Conservation (phyloP, 1,284 basidiomycete genomes). For the Chalciporus piperatoides region DNA sequence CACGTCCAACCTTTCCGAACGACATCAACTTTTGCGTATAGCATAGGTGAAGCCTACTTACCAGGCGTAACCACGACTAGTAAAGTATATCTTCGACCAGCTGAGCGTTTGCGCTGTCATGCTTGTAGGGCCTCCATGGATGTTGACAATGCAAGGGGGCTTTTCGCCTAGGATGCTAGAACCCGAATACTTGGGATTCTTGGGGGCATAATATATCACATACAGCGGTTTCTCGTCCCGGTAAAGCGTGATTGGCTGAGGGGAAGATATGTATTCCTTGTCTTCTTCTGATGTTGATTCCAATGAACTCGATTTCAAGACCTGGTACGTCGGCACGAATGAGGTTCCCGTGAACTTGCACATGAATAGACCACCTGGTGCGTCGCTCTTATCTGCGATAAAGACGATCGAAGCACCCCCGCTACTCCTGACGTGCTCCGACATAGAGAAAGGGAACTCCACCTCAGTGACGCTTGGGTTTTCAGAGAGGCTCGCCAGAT, state of each 20-base stretch:
- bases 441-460: conserved; percentile 39
- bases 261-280: conserved; percentile 17
- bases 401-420: conserved; percentile 19
- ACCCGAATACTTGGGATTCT: conserved; percentile 22
- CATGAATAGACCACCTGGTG: conserved; percentile 17
- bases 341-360: conserved; percentile 13
- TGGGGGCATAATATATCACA: conserved; percentile 19
- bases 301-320: background rate
- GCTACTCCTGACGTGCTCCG: conserved; percentile 41
- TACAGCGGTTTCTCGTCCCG: conserved; percentile 9
- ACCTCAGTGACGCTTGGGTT: background rate
- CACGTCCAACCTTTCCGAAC: conserved; percentile 17
- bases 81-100: conserved; percentile 26
- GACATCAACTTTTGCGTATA: background rate
- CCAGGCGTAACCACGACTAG: conserved; percentile 30
- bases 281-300: background rate
- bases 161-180: conserved; percentile 11
- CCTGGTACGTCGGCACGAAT: background rate
- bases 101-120: conserved; percentile 19
- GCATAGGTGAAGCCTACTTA: conserved; percentile 5
- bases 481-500: conserved; percentile 40
- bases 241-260: conserved; percentile 5
- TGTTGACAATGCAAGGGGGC: conserved; percentile 23
- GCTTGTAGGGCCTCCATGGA: conserved; percentile 26
- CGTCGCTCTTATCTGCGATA: conserved; percentile 1